These are phyloP conservation scores for Boletus semigastroideus DNA, from an alignment of 1,284 basidiomycete genomes.

Conservation along the genomic window DNA sequence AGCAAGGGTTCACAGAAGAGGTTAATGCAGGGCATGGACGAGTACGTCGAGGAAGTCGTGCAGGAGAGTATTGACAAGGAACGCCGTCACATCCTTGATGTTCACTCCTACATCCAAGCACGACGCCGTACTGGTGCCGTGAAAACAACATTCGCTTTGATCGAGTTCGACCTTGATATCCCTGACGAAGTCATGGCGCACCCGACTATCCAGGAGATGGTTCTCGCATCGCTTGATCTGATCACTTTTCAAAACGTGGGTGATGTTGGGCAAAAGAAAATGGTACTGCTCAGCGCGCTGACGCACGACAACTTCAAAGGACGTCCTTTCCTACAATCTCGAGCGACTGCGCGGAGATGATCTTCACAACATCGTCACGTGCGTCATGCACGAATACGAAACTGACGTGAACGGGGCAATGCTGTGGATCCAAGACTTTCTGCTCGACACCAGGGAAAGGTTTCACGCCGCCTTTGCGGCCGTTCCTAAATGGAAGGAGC, in stretches of 20 bases:
- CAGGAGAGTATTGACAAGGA: too few species aligned
- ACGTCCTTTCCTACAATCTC: constrained; percentile 38
- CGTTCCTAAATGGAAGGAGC: not conserved
- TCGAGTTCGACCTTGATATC: constrained; percentile 4
- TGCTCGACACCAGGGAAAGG: not conserved
- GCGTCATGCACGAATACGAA: constrained; percentile 36
- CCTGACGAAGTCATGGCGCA: constrained; percentile 25
- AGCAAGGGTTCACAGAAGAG: too few species aligned
- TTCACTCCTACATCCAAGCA: too few species aligned
- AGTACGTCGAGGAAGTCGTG: too few species aligned
- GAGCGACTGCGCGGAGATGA: constrained; percentile 40
- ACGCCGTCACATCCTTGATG: too few species aligned
- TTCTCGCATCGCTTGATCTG: constrained; percentile 9
- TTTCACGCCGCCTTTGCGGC: not conserved
- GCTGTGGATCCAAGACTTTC: not conserved
- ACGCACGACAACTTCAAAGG: constrained; percentile 8
- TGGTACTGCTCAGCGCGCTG: not conserved
- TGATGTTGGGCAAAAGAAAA: not conserved
- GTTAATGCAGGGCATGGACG: too few species aligned
- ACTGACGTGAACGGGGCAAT: constrained; percentile 1
- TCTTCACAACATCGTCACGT: constrained; percentile 40
- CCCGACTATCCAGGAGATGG: constrained; percentile 15
- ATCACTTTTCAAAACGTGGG: constrained; percentile 17
- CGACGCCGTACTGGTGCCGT: too few species aligned
- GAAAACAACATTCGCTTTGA: too few species aligned